phyloP scores from a whole-genome alignment of 2,329 filamentous ascomycete species.

The Septoria petroselini region DNA sequence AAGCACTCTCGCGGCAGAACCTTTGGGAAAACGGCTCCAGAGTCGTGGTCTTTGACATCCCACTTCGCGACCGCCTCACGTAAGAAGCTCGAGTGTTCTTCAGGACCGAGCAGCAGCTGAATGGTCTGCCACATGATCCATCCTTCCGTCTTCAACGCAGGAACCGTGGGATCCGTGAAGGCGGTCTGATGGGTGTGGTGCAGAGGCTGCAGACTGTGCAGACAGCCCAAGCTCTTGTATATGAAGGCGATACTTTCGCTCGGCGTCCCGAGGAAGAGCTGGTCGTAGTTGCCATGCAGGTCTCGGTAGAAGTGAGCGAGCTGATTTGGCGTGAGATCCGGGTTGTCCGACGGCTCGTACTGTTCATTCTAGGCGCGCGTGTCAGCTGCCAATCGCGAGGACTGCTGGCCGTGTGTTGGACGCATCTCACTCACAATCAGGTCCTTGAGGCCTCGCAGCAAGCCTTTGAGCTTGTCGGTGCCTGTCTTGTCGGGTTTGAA shows the following conservation, averaged over 20 bases:
- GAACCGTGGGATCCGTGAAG: constrained; percentile 72
- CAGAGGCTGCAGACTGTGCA: constrained; percentile 75
- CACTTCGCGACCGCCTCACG: constrained; percentile 77
- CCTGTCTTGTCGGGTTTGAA: constrained; percentile 53
- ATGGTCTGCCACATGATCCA: constrained; percentile 94
- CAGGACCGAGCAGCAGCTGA: constrained; percentile 79
- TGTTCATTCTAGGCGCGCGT: constrained; percentile 39
- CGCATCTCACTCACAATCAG: constrained; percentile 41
- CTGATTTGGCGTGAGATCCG: constrained; percentile 50
- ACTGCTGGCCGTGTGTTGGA: too few relatives aligned
- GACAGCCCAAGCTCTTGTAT: constrained; percentile 86
- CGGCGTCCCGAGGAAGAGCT: constrained; percentile 73
- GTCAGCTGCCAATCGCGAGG: constrained; percentile 4
- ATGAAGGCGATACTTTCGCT: constrained; percentile 79
- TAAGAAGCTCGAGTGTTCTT: constrained; percentile 81
- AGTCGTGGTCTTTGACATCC: constrained; percentile 69
- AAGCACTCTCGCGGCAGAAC: constrained; percentile 65
- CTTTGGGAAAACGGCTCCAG: constrained; percentile 56
- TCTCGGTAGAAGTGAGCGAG: constrained; percentile 51
- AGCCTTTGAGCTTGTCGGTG: constrained; percentile 46
- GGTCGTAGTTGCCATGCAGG: constrained; percentile 48
- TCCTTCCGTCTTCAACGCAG: constrained; percentile 75
- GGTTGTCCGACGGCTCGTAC: constrained; percentile 44
- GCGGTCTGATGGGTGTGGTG: constrained; percentile 47
- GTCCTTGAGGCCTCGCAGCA: constrained; percentile 48